Percentiles rank a stretch among this genome's conserved stretches.
phyloP scores from a whole-genome alignment of 2,329 filamentous ascomycete species.

The Fusarium sp. region DNA sequence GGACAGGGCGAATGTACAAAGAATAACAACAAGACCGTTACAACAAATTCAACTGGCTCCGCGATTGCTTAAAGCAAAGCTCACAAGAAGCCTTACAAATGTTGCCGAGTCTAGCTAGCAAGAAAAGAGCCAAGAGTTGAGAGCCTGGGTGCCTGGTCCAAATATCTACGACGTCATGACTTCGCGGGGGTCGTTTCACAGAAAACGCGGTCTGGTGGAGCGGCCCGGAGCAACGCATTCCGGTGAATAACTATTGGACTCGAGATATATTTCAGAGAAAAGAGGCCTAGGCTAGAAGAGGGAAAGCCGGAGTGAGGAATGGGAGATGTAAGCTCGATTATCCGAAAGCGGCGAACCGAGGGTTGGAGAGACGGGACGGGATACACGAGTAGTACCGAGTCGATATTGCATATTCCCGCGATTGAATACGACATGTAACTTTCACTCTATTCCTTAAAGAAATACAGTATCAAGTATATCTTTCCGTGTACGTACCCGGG shows the following conservation, averaged over 20 bases:
- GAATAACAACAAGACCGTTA: not conserved
- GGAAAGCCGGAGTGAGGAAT: not conserved
- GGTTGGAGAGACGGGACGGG: not conserved
- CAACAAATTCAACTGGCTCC: not conserved
- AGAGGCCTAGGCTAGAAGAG: not conserved
- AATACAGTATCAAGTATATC: not conserved
- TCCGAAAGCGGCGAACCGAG: not conserved
- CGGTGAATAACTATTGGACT: not conserved
- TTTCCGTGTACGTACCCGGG: not conserved
- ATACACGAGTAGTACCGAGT: not conserved
- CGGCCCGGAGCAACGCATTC: conserved; percentile 6
- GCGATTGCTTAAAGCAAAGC: not conserved
- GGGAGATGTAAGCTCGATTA: not conserved
- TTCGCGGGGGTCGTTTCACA: conserved; percentile 21
- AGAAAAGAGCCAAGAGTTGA: not conserved
- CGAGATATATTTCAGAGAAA: not conserved
- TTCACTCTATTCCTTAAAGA: not conserved
- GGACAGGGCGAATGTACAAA: not conserved
- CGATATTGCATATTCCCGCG: not conserved
- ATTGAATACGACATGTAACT: not conserved
- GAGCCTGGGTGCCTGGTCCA: conserved; percentile 7
- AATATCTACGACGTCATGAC: conserved; percentile 38
- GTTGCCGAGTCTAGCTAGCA: not conserved
- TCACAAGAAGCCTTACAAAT: not conserved
- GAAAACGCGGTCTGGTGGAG: not conserved